Evolutionary conservation across 257 asterid species (phyloP), one percentile per base, ranked within the genome.

Genomic region (Fraxinus excelsior): DNA sequence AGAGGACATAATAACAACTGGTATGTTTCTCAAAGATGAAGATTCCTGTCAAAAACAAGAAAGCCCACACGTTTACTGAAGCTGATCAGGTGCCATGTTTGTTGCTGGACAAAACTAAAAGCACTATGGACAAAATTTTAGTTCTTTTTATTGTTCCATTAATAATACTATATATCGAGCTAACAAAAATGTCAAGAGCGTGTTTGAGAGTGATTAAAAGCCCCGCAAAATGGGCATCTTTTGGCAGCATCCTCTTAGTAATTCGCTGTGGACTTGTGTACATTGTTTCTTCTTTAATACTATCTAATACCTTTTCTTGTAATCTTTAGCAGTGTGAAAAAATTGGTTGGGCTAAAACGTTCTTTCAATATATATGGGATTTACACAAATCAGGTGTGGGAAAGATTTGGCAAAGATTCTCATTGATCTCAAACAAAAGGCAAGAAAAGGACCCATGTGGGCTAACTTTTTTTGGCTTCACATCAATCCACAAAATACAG

Each of bases 1-100:
- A 64, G 98, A 95, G 58, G 99, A 95, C 98, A 95, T 93, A 16
- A 95, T 93, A 79, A 95, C 99, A 53, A 95, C 98, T n/a, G 98
- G 99, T 74, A 95, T 93, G 78, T 91, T 80, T 85, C 86, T 91
- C 80, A 95, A 84, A 68, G 83, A 79, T 81, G 99, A 84, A 76
- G 99, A 93, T 87, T 93, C 98, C 98, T 95, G 90, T 53, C 74
- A 79, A 68, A 56, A 2, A 34, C 26, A 72, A 72, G 34, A 46
- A 70, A 77, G 31, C 66, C 62, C 74, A 60, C 34, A 21, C 21
- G 23, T 13, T 42, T 34, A 73, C 32, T 62, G 51, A 66, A 29
- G 34, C 21, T 14, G 53, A 71, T 71, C 34, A 73, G 74, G 51
- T 42, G n/a, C 21, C 56, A 46, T 46, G 58, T 16, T 46, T 46